Conservation (phyloP, 2,329 filamentous ascomycete genomes). For the Cryphonectria naterciae region DNA sequence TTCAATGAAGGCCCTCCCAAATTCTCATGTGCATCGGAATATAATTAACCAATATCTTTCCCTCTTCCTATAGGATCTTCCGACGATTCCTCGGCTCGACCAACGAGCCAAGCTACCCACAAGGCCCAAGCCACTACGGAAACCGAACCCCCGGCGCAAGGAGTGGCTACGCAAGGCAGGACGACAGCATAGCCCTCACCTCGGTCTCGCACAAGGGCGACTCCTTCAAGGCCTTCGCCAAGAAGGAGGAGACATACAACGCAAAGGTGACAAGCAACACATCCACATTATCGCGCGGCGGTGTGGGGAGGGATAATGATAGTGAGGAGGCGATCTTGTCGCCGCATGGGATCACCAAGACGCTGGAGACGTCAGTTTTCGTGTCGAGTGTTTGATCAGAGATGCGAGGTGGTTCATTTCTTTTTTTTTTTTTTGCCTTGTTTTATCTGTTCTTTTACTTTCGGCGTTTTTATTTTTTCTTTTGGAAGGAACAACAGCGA, state of each 20-base stretch:
- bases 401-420: not conserved
- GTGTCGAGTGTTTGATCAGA: not conserved
- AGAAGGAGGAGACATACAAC: slow-evolving; percentile 8
- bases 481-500: not conserved
- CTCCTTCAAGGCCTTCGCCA: slow-evolving; percentile 8
- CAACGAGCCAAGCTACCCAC: slow-evolving; percentile 12
- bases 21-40: not conserved
- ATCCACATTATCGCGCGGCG: not conserved
- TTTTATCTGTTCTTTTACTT: too few species aligned
- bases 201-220: slow-evolving; percentile 14
- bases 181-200: slow-evolving; percentile 9
- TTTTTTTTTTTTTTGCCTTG: accelerated
- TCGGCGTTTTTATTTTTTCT: not conserved
- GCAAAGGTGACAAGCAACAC: slow-evolving; percentile 2
- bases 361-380: slow-evolving; percentile 8
- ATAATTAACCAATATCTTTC: not conserved
- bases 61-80: not conserved
- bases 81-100: slow-evolving; percentile 12
- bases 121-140: slow-evolving; percentile 3
- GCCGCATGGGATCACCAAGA: slow-evolving; percentile 6
- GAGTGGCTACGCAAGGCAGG: slow-evolving; percentile 7
- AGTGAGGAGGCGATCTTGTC: slow-evolving; percentile 6
- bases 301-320: not conserved
- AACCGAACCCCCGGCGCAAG: not conserved
- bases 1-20: not conserved